These are phyloP conservation scores for Amesomyces nigricolor DNA, from an alignment of 2,329 filamentous ascomycete genomes.

Conservation along the genomic window DNA sequence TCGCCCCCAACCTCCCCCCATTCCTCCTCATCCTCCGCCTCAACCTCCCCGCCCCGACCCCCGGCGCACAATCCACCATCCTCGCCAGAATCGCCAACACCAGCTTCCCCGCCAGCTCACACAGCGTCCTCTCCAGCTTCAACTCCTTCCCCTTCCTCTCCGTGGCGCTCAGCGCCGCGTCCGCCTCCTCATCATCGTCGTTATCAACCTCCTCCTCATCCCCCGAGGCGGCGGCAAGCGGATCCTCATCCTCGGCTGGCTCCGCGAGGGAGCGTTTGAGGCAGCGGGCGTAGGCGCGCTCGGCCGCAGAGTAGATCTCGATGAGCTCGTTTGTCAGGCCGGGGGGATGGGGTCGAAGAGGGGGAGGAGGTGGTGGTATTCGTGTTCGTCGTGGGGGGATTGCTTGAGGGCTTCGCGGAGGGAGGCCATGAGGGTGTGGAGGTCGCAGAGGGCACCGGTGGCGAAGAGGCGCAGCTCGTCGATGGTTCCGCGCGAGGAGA, in stretches of 20 bases:
- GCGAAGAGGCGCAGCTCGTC: conserved; percentile 75
- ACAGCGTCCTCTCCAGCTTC: conserved; percentile 77
- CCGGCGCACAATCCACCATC: conserved; percentile 60
- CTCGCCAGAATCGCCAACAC: conserved; percentile 73
- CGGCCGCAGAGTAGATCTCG: conserved; percentile 69
- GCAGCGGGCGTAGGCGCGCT: conserved; percentile 71
- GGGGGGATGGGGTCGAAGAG: conserved; percentile 65
- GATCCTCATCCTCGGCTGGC: conserved; percentile 32
- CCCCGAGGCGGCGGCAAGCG: background rate
- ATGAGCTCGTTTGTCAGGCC: conserved; percentile 61
- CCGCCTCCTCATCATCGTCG: conserved; percentile 49
- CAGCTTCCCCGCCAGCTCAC: conserved; percentile 77
- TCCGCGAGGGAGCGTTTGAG: conserved; percentile 52
- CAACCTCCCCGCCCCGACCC: conserved; percentile 57
- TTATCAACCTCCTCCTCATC: conserved; percentile 47
- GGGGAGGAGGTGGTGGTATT: conserved; percentile 27
- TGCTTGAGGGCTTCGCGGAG: conserved; percentile 53
- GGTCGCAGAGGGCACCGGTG: conserved; percentile 71
- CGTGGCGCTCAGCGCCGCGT: conserved; percentile 49
- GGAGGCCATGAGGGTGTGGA: conserved; percentile 73
- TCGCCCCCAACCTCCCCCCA: conserved; percentile 70
- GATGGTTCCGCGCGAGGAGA: conserved; percentile 62
- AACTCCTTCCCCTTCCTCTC: conserved; percentile 61
- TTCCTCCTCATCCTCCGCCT: conserved; percentile 71
- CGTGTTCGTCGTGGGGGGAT: conserved; percentile 1